A percentile compares a stretch with the other conserved stretches of the same genome.
These are phyloP conservation scores for Penicillium alfredii DNA, from an alignment of 495 filamentous ascomycete species.

Conservation along the genomic window DNA sequence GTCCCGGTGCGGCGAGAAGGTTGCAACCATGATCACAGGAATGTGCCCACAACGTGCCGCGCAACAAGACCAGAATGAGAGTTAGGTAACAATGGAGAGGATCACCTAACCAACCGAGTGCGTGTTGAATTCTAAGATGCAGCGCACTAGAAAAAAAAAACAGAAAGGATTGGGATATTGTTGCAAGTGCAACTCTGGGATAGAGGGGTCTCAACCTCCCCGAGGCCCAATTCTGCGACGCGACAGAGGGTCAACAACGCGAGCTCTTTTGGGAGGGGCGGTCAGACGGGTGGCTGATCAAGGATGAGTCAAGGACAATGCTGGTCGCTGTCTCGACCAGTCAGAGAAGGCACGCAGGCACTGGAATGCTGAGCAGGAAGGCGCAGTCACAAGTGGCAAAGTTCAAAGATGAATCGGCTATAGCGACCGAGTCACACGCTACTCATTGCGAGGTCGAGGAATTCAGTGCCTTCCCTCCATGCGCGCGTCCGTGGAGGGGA, in stretches of 20 bases:
- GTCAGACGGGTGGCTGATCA: neutral
- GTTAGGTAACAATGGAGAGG: conserved; percentile 1
- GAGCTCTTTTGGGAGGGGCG: conserved; percentile 2
- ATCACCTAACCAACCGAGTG: neutral
- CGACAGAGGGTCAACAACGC: conserved; percentile 9
- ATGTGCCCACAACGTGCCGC: conserved; percentile 16
- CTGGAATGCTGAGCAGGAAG: conserved; percentile 22
- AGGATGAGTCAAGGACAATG: conserved; percentile 9
- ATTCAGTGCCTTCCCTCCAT: conserved; percentile 4
- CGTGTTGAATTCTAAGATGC: neutral
- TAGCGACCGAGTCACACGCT: conserved; percentile 7
- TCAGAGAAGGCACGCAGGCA: conserved; percentile 2
- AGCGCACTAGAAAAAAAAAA: neutral
- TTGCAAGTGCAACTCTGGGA: no score
- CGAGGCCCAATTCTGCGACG: conserved; percentile 3
- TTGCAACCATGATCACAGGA: conserved; percentile 43
- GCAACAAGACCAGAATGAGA: conserved; percentile 18
- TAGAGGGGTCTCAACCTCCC: neutral
- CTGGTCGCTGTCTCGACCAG: neutral
- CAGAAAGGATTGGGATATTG: neutral
- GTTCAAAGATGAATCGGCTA: neutral
- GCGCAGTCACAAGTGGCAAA: conserved; percentile 14
- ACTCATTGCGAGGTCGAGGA: conserved; percentile 17
- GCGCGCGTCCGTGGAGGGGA: conserved; percentile 11
- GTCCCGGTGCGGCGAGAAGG: conserved; percentile 51